Evolutionary conservation across 352 stramenopile genomes (phyloP).

Genomic region (Globisporangium solare): DNA sequence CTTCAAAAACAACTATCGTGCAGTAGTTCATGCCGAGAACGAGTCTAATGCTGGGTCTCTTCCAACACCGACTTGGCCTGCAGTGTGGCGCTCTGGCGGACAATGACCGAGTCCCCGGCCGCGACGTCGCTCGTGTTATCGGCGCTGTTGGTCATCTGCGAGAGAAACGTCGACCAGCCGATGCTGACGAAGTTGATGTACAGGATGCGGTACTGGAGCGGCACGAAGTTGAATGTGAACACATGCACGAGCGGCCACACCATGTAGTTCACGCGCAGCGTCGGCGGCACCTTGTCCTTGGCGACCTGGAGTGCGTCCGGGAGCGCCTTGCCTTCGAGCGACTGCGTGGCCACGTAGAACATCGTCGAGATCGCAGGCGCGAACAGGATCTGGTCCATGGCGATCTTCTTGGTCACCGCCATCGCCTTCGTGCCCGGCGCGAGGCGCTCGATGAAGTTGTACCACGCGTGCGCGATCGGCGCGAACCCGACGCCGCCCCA

Average conservation of each 20-base stretch:
- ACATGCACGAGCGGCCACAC: constrained; percentile 47
- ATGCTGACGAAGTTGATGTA: constrained; percentile 52
- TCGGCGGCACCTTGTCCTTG: constrained; percentile 31
- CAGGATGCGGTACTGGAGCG: constrained; percentile 45
- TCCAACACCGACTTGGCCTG: constrained; percentile 7
- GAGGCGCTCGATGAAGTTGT: constrained; percentile 70
- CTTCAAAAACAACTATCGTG: too few species aligned
- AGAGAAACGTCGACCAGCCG: constrained; percentile 46
- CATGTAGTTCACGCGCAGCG: constrained; percentile 37
- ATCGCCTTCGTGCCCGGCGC: constrained; percentile 22
- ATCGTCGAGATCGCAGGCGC: constrained; percentile 30
- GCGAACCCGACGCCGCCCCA: constrained; percentile 86
- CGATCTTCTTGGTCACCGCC: constrained; percentile 36
- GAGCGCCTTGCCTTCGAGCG: constrained; percentile 28
- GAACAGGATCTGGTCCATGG: constrained; percentile 40
- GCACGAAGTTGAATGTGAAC: constrained; percentile 43
- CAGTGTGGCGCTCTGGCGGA: constrained; percentile 1
- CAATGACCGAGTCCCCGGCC: not conserved
- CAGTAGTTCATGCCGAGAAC: too few species aligned
- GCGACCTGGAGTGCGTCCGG: constrained; percentile 30
- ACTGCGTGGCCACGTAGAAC: constrained; percentile 40
- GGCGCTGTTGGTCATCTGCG: constrained; percentile 32
- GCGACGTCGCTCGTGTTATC: not conserved
- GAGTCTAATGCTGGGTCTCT: constrained; percentile 9
- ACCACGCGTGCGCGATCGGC: constrained; percentile 88